A percentile compares a stretch with the other conserved stretches of the same genome.
phyloP scores from a whole-genome alignment of 148 eudicot species.

The Vaccinium corymbosum region DNA sequence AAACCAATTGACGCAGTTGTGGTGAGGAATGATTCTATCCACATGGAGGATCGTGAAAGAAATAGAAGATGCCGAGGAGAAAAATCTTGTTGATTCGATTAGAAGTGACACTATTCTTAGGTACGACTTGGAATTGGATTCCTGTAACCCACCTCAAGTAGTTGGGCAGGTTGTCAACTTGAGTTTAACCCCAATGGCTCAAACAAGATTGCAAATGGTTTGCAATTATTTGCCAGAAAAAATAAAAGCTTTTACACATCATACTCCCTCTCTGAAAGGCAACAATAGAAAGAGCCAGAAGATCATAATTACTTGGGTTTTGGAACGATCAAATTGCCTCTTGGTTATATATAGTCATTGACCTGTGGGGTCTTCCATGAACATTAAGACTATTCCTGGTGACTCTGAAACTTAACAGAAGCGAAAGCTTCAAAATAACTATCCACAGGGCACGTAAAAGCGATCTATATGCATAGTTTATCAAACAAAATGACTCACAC shows the following conservation, averaged over 20 bases:
- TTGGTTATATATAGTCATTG: background rate
- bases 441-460: background rate
- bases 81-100: too few relatives aligned
- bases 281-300: background rate
- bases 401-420: background rate
- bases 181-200: background rate
- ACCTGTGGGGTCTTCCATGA: background rate
- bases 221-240: background rate
- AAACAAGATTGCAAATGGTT: background rate
- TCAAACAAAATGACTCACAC: background rate
- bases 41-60: background rate
- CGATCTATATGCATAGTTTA: background rate
- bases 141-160: background rate
- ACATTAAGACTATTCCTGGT: background rate
- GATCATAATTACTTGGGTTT: background rate
- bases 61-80: background rate
- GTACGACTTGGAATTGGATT: background rate
- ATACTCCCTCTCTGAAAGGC: background rate
- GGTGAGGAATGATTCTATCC: background rate
- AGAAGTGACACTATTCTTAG: background rate
- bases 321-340: background rate
- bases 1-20: background rate
- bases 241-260: background rate
- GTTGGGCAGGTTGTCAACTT: background rate
- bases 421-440: background rate